These are phyloP conservation scores for Pelagomonas calceolata DNA, from an alignment of 108 stramenopile genomes.

Conservation along the genomic window DNA sequence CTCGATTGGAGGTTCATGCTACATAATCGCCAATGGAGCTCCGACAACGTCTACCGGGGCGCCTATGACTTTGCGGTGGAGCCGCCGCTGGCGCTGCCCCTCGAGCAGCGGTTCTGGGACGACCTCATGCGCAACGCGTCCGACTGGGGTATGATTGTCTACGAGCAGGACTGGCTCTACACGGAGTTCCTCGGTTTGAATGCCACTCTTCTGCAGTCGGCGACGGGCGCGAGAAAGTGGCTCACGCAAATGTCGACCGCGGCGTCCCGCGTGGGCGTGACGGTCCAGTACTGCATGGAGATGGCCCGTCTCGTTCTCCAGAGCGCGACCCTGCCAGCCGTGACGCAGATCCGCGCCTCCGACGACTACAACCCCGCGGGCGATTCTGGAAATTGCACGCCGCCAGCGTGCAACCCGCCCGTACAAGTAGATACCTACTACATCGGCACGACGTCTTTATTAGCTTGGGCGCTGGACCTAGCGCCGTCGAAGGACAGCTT, in stretches of 20 bases:
- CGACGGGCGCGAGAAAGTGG: slow-evolving; percentile 17
- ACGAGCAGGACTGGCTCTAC: slow-evolving; percentile 49
- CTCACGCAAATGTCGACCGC: slow-evolving; percentile 26
- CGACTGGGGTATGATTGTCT: slow-evolving; percentile 30
- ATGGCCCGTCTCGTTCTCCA: slow-evolving; percentile 29
- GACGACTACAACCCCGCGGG: slow-evolving; percentile 29
- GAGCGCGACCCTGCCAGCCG: slow-evolving; percentile 17
- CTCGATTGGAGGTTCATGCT: slow-evolving; percentile 14
- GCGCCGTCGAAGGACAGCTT: slow-evolving; percentile 32
- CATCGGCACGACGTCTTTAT: slow-evolving; percentile 21
- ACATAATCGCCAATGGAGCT: slow-evolving; percentile 38
- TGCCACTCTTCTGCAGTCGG: slow-evolving; percentile 3
- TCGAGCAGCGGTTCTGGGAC: slow-evolving; percentile 25
- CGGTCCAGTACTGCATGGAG: slow-evolving; percentile 43
- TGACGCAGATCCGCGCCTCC: slow-evolving; percentile 36
- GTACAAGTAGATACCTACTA: too few species aligned
- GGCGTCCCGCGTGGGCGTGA: slow-evolving; percentile 15
- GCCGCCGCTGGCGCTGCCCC: slow-evolving; percentile 14
- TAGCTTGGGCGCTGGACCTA: slow-evolving; percentile 26
- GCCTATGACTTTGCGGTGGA: slow-evolving; percentile 24
- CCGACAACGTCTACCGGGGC: slow-evolving; percentile 24
- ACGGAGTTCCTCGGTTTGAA: slow-evolving; percentile 21
- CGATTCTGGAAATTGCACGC: neutral
- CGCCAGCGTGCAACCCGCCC: slow-evolving; percentile 4
- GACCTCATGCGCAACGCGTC: slow-evolving; percentile 22